Evolutionary conservation across 179 eudicot genomes (phyloP).

Genomic region (Drosera spatulata): DNA sequence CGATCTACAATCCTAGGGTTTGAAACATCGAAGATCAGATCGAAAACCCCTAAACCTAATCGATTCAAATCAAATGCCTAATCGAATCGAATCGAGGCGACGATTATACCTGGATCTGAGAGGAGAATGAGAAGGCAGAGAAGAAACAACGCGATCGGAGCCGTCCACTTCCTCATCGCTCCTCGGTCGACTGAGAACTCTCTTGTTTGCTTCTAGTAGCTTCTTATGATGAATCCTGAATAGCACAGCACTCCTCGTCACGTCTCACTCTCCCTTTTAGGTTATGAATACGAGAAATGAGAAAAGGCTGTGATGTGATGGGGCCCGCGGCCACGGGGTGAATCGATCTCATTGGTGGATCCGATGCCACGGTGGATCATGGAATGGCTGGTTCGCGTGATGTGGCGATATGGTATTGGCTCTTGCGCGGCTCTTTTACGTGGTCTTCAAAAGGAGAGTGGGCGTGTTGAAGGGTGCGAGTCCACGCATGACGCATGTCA

Average conservation of each 20-base stretch:
- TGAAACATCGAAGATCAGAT: not conserved
- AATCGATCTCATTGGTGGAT: too few relatives aligned
- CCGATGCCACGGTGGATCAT: not conserved
- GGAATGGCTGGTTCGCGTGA: not conserved
- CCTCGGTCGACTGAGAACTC: not conserved
- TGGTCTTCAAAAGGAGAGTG: not conserved
- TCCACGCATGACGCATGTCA: too few relatives aligned
- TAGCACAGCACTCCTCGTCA: too few relatives aligned
- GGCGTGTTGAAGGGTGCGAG: too few relatives aligned
- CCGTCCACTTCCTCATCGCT: slow-evolving; percentile 80
- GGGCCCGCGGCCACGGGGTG: too few relatives aligned
- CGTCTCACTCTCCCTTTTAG: too few relatives aligned
- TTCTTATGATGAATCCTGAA: slow-evolving; percentile 4
- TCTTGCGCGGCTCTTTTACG: slow-evolving; percentile 2
- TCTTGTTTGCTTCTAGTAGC: slow-evolving; percentile 14
- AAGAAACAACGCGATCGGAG: slow-evolving; percentile 58
- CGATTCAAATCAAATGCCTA: not conserved
- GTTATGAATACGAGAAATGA: not conserved
- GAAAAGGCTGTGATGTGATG: too few relatives aligned
- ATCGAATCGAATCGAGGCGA: not conserved
- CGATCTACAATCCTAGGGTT: not conserved
- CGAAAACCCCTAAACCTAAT: not conserved
- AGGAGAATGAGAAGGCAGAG: slow-evolving; percentile 62
- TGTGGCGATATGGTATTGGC: not conserved
- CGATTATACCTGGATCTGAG: slow-evolving; percentile 70